A percentile compares a stretch with the other conserved stretches of the same genome.
Evolutionary conservation across 2,329 filamentous ascomycete genomes (phyloP).

Genomic region (Microsporum audouinii): DNA sequence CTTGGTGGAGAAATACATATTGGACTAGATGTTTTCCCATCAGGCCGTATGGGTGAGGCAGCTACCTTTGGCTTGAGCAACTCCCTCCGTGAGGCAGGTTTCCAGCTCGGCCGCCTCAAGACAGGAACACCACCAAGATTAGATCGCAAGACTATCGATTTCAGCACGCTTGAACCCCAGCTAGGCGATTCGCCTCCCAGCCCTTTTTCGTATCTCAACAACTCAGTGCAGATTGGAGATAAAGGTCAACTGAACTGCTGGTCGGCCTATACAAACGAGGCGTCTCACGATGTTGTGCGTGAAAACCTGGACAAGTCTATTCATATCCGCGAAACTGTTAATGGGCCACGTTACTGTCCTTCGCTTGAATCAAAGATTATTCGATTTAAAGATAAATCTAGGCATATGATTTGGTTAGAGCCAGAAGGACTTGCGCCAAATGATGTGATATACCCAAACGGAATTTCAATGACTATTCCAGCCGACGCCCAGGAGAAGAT

Average conservation of each 20-base stretch:
- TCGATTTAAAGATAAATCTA: slow-evolving; percentile 66
- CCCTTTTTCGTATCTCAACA: slow-evolving; percentile 86
- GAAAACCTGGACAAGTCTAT: slow-evolving; percentile 90
- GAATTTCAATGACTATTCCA: slow-evolving; percentile 92
- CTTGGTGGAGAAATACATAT: slow-evolving; percentile 94
- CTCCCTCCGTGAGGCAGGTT: slow-evolving; percentile 76
- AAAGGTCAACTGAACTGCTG: slow-evolving; percentile 75
- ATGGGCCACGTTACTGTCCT: slow-evolving; percentile 88
- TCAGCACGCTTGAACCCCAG: slow-evolving; percentile 58
- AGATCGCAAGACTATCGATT: slow-evolving; percentile 72
- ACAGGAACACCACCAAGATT: slow-evolving; percentile 89
- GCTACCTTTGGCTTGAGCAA: slow-evolving; percentile 88
- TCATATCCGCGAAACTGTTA: slow-evolving; percentile 90
- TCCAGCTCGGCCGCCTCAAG: slow-evolving; percentile 80
- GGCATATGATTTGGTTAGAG: slow-evolving; percentile 91
- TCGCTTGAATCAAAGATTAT: slow-evolving; percentile 92
- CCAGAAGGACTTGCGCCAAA: slow-evolving; percentile 80
- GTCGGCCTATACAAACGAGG: slow-evolving; percentile 74
- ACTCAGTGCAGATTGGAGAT: slow-evolving; percentile 55
- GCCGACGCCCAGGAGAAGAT: slow-evolving; percentile 74
- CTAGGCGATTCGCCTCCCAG: slow-evolving; percentile 71
- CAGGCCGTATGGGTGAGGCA: slow-evolving; percentile 85
- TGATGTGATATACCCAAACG: slow-evolving; percentile 88
- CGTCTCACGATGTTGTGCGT: slow-evolving; percentile 70
- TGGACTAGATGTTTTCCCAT: slow-evolving; percentile 69